Conservation (phyloP, 2,329 filamentous ascomycete species). For the Fusarium sp. region DNA sequence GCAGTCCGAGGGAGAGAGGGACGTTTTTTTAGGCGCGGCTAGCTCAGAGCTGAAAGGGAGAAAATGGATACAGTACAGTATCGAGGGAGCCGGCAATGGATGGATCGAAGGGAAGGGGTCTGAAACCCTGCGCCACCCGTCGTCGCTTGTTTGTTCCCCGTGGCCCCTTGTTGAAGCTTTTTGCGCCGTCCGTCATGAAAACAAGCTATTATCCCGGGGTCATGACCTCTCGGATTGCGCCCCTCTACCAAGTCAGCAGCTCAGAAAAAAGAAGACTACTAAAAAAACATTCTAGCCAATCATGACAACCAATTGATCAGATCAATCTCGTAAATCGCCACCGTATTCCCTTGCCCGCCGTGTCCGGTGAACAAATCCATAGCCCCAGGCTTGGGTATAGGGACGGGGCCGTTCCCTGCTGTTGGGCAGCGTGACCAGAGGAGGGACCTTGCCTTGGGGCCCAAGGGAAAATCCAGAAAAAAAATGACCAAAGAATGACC, state of each 20-base stretch:
- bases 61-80: neutral
- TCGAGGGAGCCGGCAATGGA: neutral
- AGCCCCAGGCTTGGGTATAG: constrained; percentile 1
- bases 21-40: neutral
- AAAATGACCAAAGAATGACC: constrained; percentile 32
- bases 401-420: constrained; percentile 16
- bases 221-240: neutral
- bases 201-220: constrained; percentile 12
- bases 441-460: neutral
- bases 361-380: constrained; percentile 12
- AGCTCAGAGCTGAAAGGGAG: neutral
- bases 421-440: constrained; percentile 27
- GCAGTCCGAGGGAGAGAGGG: neutral
- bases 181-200: constrained; percentile 19
- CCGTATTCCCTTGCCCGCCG: neutral
- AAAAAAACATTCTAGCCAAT: constrained; percentile 30
- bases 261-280: constrained; percentile 1
- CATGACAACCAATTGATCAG: constrained; percentile 35
- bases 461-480: constrained; percentile 6
- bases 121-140: constrained; percentile 30
- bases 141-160: constrained; percentile 5
- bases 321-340: constrained; percentile 9
- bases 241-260: constrained; percentile 4
- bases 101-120: constrained; percentile 7
- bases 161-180: constrained; percentile 9